Evolutionary conservation across 2,329 filamentous ascomycete genomes (phyloP).

Genomic region (Calonectria pseudoturangicola): DNA sequence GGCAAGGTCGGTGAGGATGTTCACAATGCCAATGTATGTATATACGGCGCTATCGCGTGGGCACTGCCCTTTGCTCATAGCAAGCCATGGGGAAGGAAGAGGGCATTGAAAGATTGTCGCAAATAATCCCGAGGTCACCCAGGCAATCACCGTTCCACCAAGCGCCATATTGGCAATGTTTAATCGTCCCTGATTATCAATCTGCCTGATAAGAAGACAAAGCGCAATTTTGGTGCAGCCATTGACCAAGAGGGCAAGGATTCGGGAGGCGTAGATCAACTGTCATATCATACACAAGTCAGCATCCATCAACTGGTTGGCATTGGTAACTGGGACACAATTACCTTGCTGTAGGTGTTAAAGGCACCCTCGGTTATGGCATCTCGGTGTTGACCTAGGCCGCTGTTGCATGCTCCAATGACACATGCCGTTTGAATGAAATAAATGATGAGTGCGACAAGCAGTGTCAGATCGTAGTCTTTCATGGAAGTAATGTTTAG

Average conservation of each 20-base stretch:
- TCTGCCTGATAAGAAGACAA: constrained; percentile 51
- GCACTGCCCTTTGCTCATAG: constrained; percentile 34
- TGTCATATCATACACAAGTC: constrained; percentile 9
- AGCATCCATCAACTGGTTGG: neutral
- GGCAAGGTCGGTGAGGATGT: constrained; percentile 44
- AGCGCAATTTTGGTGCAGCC: constrained; percentile 49
- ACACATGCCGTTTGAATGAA: constrained; percentile 49
- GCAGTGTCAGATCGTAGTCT: constrained; percentile 45
- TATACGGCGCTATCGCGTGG: constrained; percentile 40
- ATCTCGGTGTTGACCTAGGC: constrained; percentile 42
- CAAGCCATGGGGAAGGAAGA: constrained; percentile 46
- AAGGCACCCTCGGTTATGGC: constrained; percentile 31
- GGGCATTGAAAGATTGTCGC: constrained; percentile 45
- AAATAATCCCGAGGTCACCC: constrained; percentile 43
- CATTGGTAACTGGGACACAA: neutral
- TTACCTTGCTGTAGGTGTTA: constrained; percentile 45
- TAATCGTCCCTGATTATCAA: constrained; percentile 40
- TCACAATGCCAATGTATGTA: constrained; percentile 46
- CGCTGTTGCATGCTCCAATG: constrained; percentile 44
- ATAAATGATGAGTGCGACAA: constrained; percentile 40
- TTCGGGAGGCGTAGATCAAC: constrained; percentile 49
- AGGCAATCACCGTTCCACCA: constrained; percentile 32
- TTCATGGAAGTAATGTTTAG: constrained; percentile 51
- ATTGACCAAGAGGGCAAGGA: constrained; percentile 46
- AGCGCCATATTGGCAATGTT: constrained; percentile 46